phyloP scores from a whole-genome alignment of 371 early-diverging fungal species.

The Saksenaea oblongispora region DNA sequence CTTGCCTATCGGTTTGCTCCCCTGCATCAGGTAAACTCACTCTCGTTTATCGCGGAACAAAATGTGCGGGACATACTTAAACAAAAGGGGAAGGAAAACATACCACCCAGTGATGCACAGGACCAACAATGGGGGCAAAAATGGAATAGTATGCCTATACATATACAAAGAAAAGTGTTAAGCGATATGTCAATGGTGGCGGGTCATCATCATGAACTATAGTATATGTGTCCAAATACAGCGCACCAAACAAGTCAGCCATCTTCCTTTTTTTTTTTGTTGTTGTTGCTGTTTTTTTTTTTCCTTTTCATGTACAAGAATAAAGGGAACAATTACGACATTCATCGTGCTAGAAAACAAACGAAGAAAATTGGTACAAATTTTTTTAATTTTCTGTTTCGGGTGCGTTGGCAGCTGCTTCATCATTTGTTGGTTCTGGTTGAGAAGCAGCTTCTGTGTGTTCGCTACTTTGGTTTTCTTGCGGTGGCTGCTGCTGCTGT shows the following conservation, averaged over 20 bases:
- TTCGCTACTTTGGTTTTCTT: neutral
- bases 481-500: neutral
- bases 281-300: too few relatives aligned
- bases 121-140: conserved; percentile 4
- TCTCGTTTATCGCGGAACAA: conserved; percentile 14
- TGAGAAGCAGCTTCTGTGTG: neutral
- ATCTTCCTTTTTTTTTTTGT: neutral
- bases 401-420: neutral
- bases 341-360: neutral
- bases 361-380: neutral
- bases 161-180: conserved; percentile 23
- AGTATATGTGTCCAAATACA: too few relatives aligned
- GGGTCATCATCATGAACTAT: too few relatives aligned
- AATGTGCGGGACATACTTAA: conserved; percentile 17
- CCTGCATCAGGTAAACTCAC: neutral
- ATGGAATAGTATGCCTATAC: conserved; percentile 26
- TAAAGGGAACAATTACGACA: neutral
- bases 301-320: neutral
- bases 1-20: conserved; percentile 45
- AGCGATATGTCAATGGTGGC: neutral
- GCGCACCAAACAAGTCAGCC: too few relatives aligned
- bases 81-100: neutral
- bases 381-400: neutral
- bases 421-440: neutral
- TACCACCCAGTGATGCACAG: neutral